Percentiles rank a stretch among this genome's conserved stretches.
These are phyloP conservation scores for Aspergillus taichungensis DNA, from an alignment of 495 filamentous ascomycete genomes.

Conservation along the genomic window DNA sequence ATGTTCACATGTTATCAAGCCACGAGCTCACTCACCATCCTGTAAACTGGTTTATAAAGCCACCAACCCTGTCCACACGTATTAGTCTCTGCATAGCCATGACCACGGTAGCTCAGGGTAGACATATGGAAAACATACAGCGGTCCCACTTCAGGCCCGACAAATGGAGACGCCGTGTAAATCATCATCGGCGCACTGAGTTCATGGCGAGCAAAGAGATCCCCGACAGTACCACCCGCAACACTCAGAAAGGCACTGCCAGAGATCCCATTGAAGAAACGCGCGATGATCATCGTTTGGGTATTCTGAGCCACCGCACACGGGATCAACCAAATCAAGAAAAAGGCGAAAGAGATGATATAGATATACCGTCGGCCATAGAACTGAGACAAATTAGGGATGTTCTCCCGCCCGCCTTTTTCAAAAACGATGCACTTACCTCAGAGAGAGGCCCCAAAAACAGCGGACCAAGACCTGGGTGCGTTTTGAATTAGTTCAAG, in stretches of 20 bases:
- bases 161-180: constrained; percentile 68
- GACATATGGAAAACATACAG: constrained; percentile 41
- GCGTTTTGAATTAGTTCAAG: constrained; percentile 11
- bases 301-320: constrained; percentile 81
- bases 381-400: constrained; percentile 53
- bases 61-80: constrained; percentile 34
- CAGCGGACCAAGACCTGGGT: constrained; percentile 59
- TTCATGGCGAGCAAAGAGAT: constrained; percentile 70
- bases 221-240: constrained; percentile 83
- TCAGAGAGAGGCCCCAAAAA: constrained; percentile 58
- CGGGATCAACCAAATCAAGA: constrained; percentile 80
- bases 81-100: constrained; percentile 4
- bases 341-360: constrained; percentile 64
- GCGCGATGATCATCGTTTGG: constrained; percentile 67
- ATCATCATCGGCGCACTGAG: constrained; percentile 74
- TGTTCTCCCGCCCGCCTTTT: background rate
- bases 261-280: constrained; percentile 79
- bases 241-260: constrained; percentile 86
- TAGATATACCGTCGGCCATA: constrained; percentile 86
- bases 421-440: constrained; percentile 17
- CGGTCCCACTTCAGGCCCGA: constrained; percentile 49
- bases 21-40: constrained; percentile 45
- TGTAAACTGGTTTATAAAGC: constrained; percentile 70
- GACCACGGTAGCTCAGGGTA: constrained; percentile 6
- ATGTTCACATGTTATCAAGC: background rate